Conservation (phyloP, 2,329 filamentous ascomycete species). For the Pseudogymnoascus sp. region DNA sequence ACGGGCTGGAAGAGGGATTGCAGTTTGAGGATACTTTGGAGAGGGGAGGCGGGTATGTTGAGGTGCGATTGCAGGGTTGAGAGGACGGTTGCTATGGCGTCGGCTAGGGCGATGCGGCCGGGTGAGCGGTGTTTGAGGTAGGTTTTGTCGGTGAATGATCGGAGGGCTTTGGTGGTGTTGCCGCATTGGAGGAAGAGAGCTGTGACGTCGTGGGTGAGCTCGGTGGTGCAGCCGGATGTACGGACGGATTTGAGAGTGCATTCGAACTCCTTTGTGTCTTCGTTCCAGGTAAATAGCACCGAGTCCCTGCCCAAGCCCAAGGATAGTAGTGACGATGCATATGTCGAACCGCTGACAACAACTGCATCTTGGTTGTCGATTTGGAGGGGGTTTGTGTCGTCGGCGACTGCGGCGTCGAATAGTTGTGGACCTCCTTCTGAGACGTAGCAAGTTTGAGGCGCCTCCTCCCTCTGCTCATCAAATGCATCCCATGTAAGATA, state of each 20-base stretch:
- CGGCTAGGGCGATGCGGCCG: constrained; percentile 26
- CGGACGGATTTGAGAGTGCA: constrained; percentile 39
- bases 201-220: constrained; percentile 40
- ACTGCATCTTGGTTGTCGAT: constrained; percentile 32
- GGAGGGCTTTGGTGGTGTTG: constrained; percentile 25
- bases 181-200: constrained; percentile 29
- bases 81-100: constrained; percentile 31
- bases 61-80: constrained; percentile 25
- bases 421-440: constrained; percentile 58
- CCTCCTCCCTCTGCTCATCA: constrained; percentile 32
- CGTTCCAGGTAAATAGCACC: constrained; percentile 57
- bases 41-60: constrained; percentile 19
- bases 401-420: constrained; percentile 54
- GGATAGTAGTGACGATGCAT: constrained; percentile 50
- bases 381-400: constrained; percentile 33
- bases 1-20: constrained; percentile 26
- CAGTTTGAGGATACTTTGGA: constrained; percentile 26
- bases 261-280: constrained; percentile 43
- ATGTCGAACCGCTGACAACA: constrained; percentile 40
- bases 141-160: constrained; percentile 23
- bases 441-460: constrained; percentile 44
- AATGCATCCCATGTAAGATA: constrained; percentile 67
- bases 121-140: constrained; percentile 22
- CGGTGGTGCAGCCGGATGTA: constrained; percentile 40
- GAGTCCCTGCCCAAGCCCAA: constrained; percentile 65